Evolutionary conservation across 75 land plant species (phyloP).

Genomic region (Sequoiadendron giganteum): DNA sequence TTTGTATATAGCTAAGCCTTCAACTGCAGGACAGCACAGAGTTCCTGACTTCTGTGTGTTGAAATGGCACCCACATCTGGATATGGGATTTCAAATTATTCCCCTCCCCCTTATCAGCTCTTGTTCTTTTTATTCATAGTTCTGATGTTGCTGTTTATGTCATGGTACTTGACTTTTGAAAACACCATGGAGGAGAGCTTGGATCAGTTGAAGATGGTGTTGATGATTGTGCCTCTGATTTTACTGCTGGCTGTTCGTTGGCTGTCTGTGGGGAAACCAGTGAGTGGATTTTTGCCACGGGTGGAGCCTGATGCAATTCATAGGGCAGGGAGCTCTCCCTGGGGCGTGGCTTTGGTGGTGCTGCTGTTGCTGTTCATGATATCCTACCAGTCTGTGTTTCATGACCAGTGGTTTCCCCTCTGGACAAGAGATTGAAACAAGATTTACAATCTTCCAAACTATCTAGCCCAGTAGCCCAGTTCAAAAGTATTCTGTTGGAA

Average conservation of each 20-base stretch:
- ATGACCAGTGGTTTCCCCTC: constrained; percentile 57
- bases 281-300: constrained; percentile 1
- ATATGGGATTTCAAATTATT: neutral
- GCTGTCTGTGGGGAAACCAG: constrained; percentile 15
- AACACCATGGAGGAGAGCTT: constrained; percentile 20
- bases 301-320: constrained; percentile 40
- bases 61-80: neutral
- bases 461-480: too few relatives aligned
- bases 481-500: too few relatives aligned
- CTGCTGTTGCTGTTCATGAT: constrained; percentile 44
- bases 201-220: constrained; percentile 28
- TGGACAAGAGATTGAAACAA: constrained; percentile 19
- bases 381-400: constrained; percentile 44
- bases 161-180: constrained; percentile 49
- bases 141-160: constrained; percentile 29
- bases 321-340: constrained; percentile 54
- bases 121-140: constrained; percentile 33
- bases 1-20: neutral
- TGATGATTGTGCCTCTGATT: constrained; percentile 38
- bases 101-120: constrained; percentile 28
- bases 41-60: too few relatives aligned
- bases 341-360: constrained; percentile 41
- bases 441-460: too few relatives aligned
- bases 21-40: neutral
- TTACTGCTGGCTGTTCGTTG: constrained; percentile 40